These are phyloP conservation scores for Citrus mangshanensis DNA, from an alignment of 345 rosid species.

Conservation along the genomic window DNA sequence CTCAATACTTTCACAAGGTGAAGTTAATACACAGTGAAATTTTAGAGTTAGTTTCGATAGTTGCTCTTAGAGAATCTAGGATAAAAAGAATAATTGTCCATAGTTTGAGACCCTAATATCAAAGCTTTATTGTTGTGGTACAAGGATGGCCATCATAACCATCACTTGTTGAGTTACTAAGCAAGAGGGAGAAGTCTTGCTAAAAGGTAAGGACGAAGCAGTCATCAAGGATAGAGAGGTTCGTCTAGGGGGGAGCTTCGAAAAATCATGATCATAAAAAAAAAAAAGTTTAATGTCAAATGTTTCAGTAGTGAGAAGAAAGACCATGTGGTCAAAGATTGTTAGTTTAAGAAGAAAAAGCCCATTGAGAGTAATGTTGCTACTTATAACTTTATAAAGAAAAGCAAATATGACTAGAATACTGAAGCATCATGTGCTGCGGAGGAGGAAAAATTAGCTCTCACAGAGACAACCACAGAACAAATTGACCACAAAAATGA, in stretches of 20 bases:
- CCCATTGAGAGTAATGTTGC: neutral
- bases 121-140: neutral
- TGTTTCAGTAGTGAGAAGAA: neutral
- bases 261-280: neutral
- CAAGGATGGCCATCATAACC: constrained; percentile 11
- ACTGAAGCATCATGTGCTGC: neutral
- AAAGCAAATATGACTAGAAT: neutral
- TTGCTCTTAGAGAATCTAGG: neutral
- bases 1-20: constrained; percentile 9
- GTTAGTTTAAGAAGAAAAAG: too few species aligned
- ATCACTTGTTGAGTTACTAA: constrained; percentile 11
- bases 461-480: neutral
- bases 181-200: neutral
- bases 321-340: neutral
- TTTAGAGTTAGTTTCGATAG: neutral
- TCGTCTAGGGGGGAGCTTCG: neutral
- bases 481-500: neutral
- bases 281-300: neutral
- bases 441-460: neutral
- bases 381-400: neutral
- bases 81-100: constrained; percentile 5
- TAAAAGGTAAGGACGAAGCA: constrained; percentile 2
- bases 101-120: neutral
- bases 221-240: neutral
- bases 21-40: constrained; percentile 7